Evolutionary conservation across 768 basidiomycete species (phyloP).

Genomic region (Boletus tylopilopsis): DNA sequence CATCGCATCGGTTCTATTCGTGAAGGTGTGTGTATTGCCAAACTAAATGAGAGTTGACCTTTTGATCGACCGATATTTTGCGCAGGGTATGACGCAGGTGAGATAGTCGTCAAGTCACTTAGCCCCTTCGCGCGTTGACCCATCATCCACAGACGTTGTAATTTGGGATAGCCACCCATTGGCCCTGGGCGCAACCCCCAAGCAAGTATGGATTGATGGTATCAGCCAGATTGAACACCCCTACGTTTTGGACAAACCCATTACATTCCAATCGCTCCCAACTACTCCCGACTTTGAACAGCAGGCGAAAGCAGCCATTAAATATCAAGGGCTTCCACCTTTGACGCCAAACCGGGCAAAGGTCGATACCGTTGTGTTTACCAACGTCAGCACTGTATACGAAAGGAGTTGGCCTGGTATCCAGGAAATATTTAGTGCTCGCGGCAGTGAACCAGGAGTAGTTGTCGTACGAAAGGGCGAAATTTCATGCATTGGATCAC

Average conservation of each 20-base stretch:
- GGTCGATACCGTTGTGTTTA: slow-evolving; percentile 51
- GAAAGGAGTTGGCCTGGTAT: slow-evolving; percentile 30
- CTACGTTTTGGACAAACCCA: slow-evolving; percentile 50
- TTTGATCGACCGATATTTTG: neutral
- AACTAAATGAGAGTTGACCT: neutral
- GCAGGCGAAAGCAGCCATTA: slow-evolving; percentile 54
- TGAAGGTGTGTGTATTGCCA: slow-evolving; percentile 35
- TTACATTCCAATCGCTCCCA: slow-evolving; percentile 47
- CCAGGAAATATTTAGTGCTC: slow-evolving; percentile 18
- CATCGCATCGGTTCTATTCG: slow-evolving; percentile 70
- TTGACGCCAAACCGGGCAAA: slow-evolving; percentile 41
- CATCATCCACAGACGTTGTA: slow-evolving; percentile 50
- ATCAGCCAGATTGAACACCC: slow-evolving; percentile 61
- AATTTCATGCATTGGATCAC: slow-evolving; percentile 48
- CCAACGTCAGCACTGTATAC: slow-evolving; percentile 56
- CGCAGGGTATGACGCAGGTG: slow-evolving; percentile 69
- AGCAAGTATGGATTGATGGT: slow-evolving; percentile 84
- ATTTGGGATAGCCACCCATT: slow-evolving; percentile 79
- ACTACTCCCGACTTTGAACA: slow-evolving; percentile 59
- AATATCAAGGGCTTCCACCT: slow-evolving; percentile 71
- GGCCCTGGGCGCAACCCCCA: slow-evolving; percentile 70
- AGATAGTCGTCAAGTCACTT: neutral
- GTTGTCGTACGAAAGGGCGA: slow-evolving; percentile 53
- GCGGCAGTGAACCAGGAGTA: slow-evolving; percentile 26
- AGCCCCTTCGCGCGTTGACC: neutral